A percentile compares a stretch with the other conserved stretches of the same genome.
phyloP scores from a whole-genome alignment of 2,329 filamentous ascomycete genomes.

The Pseudonectria foliicola region DNA sequence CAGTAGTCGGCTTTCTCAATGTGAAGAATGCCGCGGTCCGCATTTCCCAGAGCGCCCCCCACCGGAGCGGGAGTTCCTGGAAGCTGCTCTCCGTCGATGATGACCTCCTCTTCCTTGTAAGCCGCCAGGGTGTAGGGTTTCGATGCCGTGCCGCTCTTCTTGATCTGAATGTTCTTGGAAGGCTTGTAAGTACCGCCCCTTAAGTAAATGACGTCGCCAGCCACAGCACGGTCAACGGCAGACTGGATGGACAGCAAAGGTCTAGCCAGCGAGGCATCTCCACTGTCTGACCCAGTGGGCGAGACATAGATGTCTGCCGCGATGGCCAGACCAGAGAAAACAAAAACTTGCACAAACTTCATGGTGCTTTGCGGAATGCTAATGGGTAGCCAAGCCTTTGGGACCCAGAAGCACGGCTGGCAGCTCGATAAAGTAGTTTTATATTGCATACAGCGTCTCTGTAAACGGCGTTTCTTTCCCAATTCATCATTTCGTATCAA shows the following conservation, averaged over 20 bases:
- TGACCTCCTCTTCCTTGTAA: conserved; percentile 36
- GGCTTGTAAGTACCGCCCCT: conserved; percentile 40
- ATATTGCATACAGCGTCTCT: too few relatives aligned
- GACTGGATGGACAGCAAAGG: conserved; percentile 40
- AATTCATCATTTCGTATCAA: too few relatives aligned
- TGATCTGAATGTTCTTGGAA: conserved; percentile 41
- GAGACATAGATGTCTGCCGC: conserved; percentile 38
- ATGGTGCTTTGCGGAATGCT: too few relatives aligned
- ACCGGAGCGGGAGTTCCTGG: conserved; percentile 35
- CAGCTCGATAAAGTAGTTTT: too few relatives aligned
- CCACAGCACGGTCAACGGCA: conserved; percentile 36
- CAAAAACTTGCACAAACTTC: too few relatives aligned
- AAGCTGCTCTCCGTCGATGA: conserved; percentile 37
- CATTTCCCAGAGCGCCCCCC: conserved; percentile 30
- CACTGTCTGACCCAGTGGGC: conserved; percentile 29
- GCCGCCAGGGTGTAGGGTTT: conserved; percentile 35
- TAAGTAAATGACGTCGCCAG: conserved; percentile 39
- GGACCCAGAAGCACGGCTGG: too few relatives aligned
- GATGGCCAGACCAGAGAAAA: not conserved
- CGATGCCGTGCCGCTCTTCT: conserved; percentile 32
- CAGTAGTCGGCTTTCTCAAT: conserved; percentile 37
- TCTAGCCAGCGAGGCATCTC: conserved; percentile 30
- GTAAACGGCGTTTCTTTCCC: too few relatives aligned
- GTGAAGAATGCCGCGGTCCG: conserved; percentile 40
- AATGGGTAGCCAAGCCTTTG: too few relatives aligned